Evolutionary conservation across 169 alveolate genomes (phyloP), one percentile per base, ranked within the genome.

Genomic region (Eimeria falciformis): DNA sequence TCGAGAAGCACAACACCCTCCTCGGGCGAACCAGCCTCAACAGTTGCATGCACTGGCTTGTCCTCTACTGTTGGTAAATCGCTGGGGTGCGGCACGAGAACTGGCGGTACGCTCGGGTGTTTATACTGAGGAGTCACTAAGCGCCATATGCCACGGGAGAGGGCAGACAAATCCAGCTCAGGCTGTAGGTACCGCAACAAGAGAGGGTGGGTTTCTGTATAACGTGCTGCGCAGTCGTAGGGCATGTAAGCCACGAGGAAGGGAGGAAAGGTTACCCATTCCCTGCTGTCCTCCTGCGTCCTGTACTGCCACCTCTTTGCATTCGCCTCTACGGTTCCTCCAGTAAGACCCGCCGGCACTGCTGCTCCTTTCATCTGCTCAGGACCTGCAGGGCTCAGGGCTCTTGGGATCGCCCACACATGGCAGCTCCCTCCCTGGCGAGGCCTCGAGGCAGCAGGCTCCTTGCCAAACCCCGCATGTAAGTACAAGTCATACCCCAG

Each of bases 101-200:
- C 85, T 27, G 85, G 85, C 45, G 65, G 65, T 11, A n/a, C 85
- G n/a, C n/a, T 21, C 33, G 85, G 65, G 43, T 46, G n/a, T 40
- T 75, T 66, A 25, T 85, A 85, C 45, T 46, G 71, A 6, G 92
- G 92, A 37, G 71, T 21, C 40, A 58, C 45, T 33, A 87, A 77
- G 27, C 71, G 66, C 92, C 92, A 87, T n/a, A 25, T 11, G 45
- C 87, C 84, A 17, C 43, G 77, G 14, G 75, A 9, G 23, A 71
- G 86, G 2, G 92, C 92, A 5, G 71, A 3, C n/a, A 87, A 14
- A 25, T 87, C 92, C n/a, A 87, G 40, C 92, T 87, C 92, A 3
- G 92, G 92, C 78, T 87, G 92, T 50, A 87, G 86, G 53, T 87
- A 87, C 47, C 92, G 92, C 53, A 69, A 50, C 62, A 87, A 62